phyloP scores from a whole-genome alignment of 805 yeast genomes.

The Saccharomycopsis selenospora region DNA sequence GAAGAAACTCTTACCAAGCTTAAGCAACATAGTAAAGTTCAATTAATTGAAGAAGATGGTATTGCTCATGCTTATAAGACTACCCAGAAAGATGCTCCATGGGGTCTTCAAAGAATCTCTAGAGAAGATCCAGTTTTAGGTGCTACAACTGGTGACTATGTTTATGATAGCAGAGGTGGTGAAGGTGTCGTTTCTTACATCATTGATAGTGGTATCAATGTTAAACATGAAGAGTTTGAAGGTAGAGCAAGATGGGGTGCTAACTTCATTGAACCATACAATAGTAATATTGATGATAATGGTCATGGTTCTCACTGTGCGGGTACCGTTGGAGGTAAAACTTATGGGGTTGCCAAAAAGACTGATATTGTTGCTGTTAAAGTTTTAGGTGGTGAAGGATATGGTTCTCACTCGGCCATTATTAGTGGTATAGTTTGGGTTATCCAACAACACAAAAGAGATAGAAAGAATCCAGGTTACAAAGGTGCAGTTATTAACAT shows the following conservation, averaged over 20 bases:
- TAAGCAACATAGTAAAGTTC: conserved; percentile 55
- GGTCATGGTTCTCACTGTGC: conserved; percentile 98
- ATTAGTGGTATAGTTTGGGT: conserved; percentile 80
- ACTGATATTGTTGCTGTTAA: conserved; percentile 78
- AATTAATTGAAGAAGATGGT: conserved; percentile 56
- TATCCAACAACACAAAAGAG: conserved; percentile 59
- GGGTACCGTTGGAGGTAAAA: conserved; percentile 77
- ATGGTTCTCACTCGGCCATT: conserved; percentile 77
- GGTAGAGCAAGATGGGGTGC: conserved; percentile 86
- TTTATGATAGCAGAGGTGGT: conserved; percentile 10
- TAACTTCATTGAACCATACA: conserved; percentile 65
- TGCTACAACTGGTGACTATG: conserved; percentile 8
- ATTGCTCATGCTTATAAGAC: conserved; percentile 44
- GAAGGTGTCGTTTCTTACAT: conserved; percentile 68
- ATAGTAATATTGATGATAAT: conserved; percentile 73
- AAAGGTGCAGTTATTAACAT: conserved; percentile 87
- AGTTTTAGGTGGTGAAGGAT: conserved; percentile 73
- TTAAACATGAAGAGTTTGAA: conserved; percentile 66
- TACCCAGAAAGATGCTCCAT: conserved; percentile 56
- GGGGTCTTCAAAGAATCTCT: conserved; percentile 68
- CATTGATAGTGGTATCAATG: conserved; percentile 82
- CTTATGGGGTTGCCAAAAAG: conserved; percentile 74
- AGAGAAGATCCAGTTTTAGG: conserved; percentile 32
- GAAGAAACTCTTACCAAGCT: conserved; percentile 65
- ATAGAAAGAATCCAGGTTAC: conserved; percentile 51